Evolutionary conservation across 139 green algal genomes (phyloP), one percentile per base, ranked within the genome.

Genomic region (Tetradesmus lagerheimii): DNA sequence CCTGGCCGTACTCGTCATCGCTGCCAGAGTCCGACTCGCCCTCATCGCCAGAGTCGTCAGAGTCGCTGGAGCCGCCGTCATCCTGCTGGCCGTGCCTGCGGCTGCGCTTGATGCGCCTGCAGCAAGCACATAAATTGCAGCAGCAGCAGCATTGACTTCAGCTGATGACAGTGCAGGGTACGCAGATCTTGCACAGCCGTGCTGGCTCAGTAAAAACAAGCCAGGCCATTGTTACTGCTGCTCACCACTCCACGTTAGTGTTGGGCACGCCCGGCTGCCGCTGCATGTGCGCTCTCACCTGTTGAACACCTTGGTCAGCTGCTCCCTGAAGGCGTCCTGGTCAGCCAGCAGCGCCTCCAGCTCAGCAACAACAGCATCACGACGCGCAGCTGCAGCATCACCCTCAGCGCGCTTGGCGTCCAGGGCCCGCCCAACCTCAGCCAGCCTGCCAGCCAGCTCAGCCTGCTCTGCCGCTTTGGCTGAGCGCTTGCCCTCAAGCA

Each of bases 251-350:
- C n/a, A n/a, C n/a, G n/a, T n/a, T n/a, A n/a, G n/a, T n/a, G n/a
- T n/a, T n/a, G n/a, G n/a, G n/a, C n/a, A n/a, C n/a, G n/a, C n/a
- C n/a, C n/a, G n/a, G n/a, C n/a, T n/a, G n/a, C 45, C 14, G 45
- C 66, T 37, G 71, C 71, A 23, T 38, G 27, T n/a, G n/a, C 15
- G 6, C 47, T 1, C 41, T 25, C n/a, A 89, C 90, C 78, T 90
- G 64, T 89, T 81, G 92, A 98, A 98, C 31, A 97, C 92, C 86
- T 96, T 95, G 34, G 87, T 79, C 62, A 98, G 91, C 39, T 89
- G 80, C 50, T 97, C 96, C 14, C 93, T 93, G 88, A 95, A 95
- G 3, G 91, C 71, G 53, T 97, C 88, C 1, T 71, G 88, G 35
- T 95, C 92, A 20, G 94, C 89, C 41, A 97, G 93, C 50, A 95